A percentile compares a stretch with the other conserved stretches of the same genome.
Evolutionary conservation across 208 protist species (phyloP).

Genomic region (Crithidia acanthocephali): DNA sequence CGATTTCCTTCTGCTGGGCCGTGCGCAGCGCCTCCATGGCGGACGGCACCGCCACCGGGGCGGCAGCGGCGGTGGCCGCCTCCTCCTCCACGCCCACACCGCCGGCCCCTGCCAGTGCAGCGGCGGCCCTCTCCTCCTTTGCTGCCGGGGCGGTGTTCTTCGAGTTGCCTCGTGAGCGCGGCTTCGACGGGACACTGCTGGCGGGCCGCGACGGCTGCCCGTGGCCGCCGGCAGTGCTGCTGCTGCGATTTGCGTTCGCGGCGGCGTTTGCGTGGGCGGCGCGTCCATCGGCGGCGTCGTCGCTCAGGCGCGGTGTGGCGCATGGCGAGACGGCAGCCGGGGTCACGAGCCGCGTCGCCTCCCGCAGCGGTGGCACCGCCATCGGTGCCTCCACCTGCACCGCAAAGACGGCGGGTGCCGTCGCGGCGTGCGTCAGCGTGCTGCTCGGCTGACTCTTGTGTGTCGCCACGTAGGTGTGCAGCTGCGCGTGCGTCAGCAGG

Average conservation of each 20-base stretch:
- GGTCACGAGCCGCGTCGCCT: constrained; percentile 23
- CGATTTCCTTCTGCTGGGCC: constrained; percentile 54
- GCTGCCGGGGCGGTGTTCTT: not conserved
- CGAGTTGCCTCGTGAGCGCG: constrained; percentile 15
- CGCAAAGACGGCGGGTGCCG: constrained; percentile 22
- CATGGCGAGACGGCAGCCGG: not conserved
- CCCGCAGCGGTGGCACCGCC: constrained; percentile 41
- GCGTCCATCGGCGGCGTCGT: not conserved
- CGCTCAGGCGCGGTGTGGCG: not conserved
- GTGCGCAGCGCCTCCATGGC: constrained; percentile 40
- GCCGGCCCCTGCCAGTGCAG: not conserved
- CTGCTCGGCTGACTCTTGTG: constrained; percentile 5
- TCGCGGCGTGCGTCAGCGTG: constrained; percentile 13
- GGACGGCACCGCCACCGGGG: constrained; percentile 18
- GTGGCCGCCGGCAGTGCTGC: not conserved
- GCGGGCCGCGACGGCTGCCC: not conserved
- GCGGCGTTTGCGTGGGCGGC: not conserved
- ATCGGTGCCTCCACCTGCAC: constrained; percentile 55
- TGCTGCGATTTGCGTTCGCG: not conserved
- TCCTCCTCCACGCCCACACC: not conserved
- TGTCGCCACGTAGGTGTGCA: constrained; percentile 41
- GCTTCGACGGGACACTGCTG: constrained; percentile 14
- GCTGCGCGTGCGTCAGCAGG: constrained; percentile 58
- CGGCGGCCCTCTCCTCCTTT: no score
- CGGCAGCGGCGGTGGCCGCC: not conserved